Evolutionary conservation across 2,329 filamentous ascomycete species (phyloP).

Genomic region (Sclerotinia nivalis): DNA sequence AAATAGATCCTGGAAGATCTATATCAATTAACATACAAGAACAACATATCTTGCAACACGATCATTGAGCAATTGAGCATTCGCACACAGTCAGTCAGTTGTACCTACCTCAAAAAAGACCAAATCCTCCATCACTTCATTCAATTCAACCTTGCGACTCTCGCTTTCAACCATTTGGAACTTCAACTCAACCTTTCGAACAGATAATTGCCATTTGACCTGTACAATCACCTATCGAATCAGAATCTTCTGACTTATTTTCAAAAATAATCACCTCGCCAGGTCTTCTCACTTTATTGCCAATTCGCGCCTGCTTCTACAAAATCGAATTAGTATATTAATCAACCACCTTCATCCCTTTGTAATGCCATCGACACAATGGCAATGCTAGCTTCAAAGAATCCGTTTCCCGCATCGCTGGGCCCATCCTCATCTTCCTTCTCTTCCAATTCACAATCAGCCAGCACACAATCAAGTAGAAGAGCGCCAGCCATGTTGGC

Average conservation of each 20-base stretch:
- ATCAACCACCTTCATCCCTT: conserved; percentile 32
- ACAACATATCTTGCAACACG: conserved; percentile 2
- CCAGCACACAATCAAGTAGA: conserved; percentile 54
- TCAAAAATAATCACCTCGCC: conserved; percentile 8
- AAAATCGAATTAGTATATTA: not conserved
- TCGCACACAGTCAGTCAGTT: not conserved
- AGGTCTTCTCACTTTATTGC: not conserved
- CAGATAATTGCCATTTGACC: not conserved
- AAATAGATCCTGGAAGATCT: conserved; percentile 25
- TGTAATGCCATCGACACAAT: conserved; percentile 47
- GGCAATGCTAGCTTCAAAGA: conserved; percentile 78
- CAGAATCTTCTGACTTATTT: not conserved
- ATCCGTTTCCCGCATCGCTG: conserved; percentile 64
- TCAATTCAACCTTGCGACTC: not conserved
- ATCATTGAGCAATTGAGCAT: conserved; percentile 22
- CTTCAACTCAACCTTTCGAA: not conserved
- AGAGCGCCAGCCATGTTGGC: conserved; percentile 53
- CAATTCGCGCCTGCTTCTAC: conserved; percentile 15
- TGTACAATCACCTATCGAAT: not conserved
- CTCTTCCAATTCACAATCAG: conserved; percentile 50
- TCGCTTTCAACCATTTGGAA: not conserved
- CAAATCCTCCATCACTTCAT: not conserved
- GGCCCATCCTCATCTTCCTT: conserved; percentile 49
- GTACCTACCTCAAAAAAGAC: not conserved
- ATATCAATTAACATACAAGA: not conserved